These are phyloP conservation scores for Populus simonii DNA, from an alignment of 345 rosid species.

Conservation along the genomic window DNA sequence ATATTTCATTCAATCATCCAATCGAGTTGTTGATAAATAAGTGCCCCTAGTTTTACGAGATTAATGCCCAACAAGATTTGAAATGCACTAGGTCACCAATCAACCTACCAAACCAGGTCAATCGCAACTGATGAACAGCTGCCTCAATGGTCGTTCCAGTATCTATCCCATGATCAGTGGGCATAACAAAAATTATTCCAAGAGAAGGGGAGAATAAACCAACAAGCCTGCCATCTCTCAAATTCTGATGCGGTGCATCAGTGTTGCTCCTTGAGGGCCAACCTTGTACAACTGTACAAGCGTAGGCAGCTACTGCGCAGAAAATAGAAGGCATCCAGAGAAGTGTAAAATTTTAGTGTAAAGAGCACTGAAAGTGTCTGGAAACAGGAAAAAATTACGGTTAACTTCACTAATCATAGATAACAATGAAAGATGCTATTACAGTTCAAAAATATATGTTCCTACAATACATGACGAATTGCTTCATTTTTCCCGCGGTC, in stretches of 20 bases:
- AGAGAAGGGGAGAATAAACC: background rate
- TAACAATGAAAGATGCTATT: background rate
- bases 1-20: too few species aligned
- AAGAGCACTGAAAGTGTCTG: background rate
- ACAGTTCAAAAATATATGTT: conserved; percentile 2
- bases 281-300: background rate
- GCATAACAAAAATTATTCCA: background rate
- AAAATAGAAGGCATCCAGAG: background rate
- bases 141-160: background rate
- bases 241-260: background rate
- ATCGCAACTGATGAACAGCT: background rate
- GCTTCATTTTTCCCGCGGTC: conserved; percentile 4
- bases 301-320: background rate
- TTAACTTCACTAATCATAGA: background rate
- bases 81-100: too few species aligned
- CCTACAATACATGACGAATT: conserved; percentile 10
- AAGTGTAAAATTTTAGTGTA: background rate
- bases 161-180: background rate
- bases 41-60: too few species aligned
- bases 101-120: too few species aligned
- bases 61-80: too few species aligned
- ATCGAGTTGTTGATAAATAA: too few species aligned
- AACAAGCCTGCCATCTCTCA: background rate
- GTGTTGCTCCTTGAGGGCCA: background rate
- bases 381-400: background rate